Conservation (phyloP, 164 flowering plant species). For the Tetracentron sinense region DNA sequence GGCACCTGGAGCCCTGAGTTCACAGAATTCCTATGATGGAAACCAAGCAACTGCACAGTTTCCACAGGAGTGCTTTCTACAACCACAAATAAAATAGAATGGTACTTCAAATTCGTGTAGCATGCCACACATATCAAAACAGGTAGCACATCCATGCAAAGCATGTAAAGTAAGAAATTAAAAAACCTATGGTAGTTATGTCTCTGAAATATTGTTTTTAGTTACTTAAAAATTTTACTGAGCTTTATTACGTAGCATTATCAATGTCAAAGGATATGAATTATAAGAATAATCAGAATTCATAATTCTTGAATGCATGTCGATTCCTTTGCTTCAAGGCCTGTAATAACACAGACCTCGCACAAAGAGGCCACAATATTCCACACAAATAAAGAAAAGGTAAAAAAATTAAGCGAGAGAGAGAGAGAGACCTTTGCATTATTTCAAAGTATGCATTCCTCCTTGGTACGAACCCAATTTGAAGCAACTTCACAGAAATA, state of each 20-base stretch:
- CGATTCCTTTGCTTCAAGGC: background rate
- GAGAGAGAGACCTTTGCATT: constrained; percentile 27
- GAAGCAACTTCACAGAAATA: constrained; percentile 17
- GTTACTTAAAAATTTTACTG: too few relatives aligned
- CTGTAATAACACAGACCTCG: background rate
- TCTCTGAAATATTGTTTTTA: too few relatives aligned
- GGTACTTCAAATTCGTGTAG: background rate
- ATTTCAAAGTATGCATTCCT: constrained; percentile 17
- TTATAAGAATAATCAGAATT: too few relatives aligned
- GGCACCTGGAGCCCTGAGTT: constrained; percentile 11
- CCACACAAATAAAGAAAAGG: too few relatives aligned
- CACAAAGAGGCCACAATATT: background rate
- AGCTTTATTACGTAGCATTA: too few relatives aligned
- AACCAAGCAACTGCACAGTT: constrained; percentile 14
- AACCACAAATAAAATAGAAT: constrained; percentile 13
- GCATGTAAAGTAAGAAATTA: background rate
- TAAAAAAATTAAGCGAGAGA: too few relatives aligned
- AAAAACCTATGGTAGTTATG: background rate
- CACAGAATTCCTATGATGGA: constrained; percentile 16
- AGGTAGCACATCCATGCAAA: background rate
- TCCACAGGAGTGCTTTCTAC: constrained; percentile 28
- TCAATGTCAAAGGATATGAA: background rate
- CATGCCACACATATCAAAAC: background rate
- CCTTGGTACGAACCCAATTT: constrained; percentile 16
- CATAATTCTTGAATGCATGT: background rate